Evolutionary conservation across 495 filamentous ascomycete species (phyloP).

Genomic region (Penicillium chermesinum): DNA sequence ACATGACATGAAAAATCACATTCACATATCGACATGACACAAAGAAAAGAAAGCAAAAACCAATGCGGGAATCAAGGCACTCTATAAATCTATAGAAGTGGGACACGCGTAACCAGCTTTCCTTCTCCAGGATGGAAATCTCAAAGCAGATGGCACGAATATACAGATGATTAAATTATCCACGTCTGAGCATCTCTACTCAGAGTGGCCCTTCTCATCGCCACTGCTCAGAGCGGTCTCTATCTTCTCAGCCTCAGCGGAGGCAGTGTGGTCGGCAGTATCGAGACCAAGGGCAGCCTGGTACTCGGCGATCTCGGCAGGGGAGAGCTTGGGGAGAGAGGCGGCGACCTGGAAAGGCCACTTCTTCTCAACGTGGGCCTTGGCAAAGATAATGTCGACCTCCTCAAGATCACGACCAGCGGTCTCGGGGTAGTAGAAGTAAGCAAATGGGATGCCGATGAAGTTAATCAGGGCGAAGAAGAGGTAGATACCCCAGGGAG

Average conservation of each 20-base stretch:
- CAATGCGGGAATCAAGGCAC: constrained; percentile 14
- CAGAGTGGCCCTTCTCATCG: constrained; percentile 16
- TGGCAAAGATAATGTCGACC: constrained; percentile 54
- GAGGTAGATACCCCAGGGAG: constrained; percentile 35
- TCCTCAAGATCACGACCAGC: constrained; percentile 66
- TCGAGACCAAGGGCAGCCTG: constrained; percentile 29
- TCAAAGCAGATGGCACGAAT: constrained; percentile 12
- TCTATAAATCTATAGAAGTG: constrained; percentile 13
- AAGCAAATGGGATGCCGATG: constrained; percentile 56
- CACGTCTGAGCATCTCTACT: constrained; percentile 12
- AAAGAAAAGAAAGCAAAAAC: constrained; percentile 1
- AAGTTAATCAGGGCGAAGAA: constrained; percentile 71
- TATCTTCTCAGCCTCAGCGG: constrained; percentile 23
- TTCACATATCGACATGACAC: constrained; percentile 1
- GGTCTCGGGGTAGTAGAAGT: constrained; percentile 70
- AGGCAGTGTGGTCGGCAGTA: constrained; percentile 8
- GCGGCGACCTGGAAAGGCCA: constrained; percentile 32
- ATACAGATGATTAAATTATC: constrained; percentile 3
- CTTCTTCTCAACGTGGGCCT: constrained; percentile 37
- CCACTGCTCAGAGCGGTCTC: constrained; percentile 30
- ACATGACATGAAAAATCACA: background rate
- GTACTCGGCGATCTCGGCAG: constrained; percentile 29
- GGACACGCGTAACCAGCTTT: constrained; percentile 9
- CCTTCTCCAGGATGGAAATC: constrained; percentile 22
- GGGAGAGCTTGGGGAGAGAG: constrained; percentile 33